phyloP scores from a whole-genome alignment of 768 basidiomycete species.

The Lentinula boryana region DNA sequence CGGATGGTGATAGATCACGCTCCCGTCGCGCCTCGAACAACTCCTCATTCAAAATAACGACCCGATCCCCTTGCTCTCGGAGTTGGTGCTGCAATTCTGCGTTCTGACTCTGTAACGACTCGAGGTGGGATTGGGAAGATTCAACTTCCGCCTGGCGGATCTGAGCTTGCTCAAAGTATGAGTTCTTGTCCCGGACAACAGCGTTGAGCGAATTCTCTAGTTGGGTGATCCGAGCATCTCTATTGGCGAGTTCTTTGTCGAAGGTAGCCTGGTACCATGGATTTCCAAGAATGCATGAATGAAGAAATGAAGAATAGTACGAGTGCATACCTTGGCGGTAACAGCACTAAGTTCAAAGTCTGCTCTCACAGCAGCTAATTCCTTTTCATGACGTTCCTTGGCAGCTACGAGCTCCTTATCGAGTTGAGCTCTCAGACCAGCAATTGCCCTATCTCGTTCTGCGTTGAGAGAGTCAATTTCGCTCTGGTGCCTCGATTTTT shows the following conservation, averaged over 20 bases:
- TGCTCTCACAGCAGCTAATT: slow-evolving; percentile 53
- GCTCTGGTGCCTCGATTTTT: slow-evolving; percentile 47
- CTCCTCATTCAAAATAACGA: slow-evolving; percentile 67
- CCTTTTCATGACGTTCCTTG: slow-evolving; percentile 72
- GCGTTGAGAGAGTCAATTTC: slow-evolving; percentile 58
- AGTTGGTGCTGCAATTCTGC: slow-evolving; percentile 86
- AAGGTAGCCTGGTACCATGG: slow-evolving; percentile 49
- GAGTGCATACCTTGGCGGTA: slow-evolving; percentile 56
- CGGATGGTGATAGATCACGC: slow-evolving; percentile 30
- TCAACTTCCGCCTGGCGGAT: slow-evolving; percentile 87
- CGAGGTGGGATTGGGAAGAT: slow-evolving; percentile 69
- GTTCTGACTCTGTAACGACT: slow-evolving; percentile 69
- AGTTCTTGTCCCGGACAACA: slow-evolving; percentile 68
- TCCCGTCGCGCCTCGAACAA: slow-evolving; percentile 57
- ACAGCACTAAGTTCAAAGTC: slow-evolving; percentile 77
- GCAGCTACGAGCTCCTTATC: slow-evolving; percentile 61
- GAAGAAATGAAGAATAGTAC: not conserved
- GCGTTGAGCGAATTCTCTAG: slow-evolving; percentile 69
- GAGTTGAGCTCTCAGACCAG: slow-evolving; percentile 58
- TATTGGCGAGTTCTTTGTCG: slow-evolving; percentile 57
- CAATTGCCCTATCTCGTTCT: slow-evolving; percentile 58
- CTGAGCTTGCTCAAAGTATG: slow-evolving; percentile 83
- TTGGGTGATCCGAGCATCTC: slow-evolving; percentile 54
- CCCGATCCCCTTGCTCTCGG: slow-evolving; percentile 71
- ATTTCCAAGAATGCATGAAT: not conserved